These are phyloP conservation scores for Kalmusia sp. DNA, from an alignment of 2,329 filamentous ascomycete genomes.

Conservation along the genomic window DNA sequence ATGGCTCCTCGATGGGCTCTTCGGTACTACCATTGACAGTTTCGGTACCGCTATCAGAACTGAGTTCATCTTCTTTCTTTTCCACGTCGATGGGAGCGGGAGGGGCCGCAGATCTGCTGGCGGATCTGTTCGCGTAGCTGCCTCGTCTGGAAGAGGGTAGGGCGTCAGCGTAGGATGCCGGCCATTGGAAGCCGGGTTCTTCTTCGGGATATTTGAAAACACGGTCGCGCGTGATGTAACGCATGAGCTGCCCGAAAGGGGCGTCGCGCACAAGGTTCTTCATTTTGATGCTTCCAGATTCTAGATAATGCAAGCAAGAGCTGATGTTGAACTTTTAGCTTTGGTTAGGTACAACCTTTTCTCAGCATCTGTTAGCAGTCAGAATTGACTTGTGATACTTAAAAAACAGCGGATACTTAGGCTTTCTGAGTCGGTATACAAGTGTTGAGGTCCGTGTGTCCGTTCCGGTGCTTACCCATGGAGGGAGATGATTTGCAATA, in stretches of 20 bases:
- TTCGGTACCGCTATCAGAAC: not conserved
- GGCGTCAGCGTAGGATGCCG: conserved; percentile 6
- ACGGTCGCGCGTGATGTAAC: conserved; percentile 51
- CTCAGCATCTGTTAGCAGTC: too few relatives aligned
- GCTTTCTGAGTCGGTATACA: too few relatives aligned
- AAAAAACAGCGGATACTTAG: too few relatives aligned
- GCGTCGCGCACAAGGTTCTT: conserved; percentile 52
- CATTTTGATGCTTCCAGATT: conserved; percentile 27
- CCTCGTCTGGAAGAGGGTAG: not conserved
- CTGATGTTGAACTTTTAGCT: too few relatives aligned
- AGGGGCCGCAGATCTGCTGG: not conserved
- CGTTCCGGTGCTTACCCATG: too few relatives aligned
- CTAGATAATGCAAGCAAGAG: too few relatives aligned
- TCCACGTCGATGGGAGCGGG: not conserved
- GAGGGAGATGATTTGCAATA: too few relatives aligned
- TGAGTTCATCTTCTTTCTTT: not conserved
- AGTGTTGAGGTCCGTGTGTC: too few relatives aligned
- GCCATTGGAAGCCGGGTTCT: conserved; percentile 25
- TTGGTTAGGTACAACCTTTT: too few relatives aligned
- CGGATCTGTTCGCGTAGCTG: not conserved
- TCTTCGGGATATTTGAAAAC: conserved; percentile 56
- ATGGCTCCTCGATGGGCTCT: not conserved
- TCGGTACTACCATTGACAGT: not conserved
- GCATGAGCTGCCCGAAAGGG: conserved; percentile 55
- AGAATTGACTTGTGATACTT: too few relatives aligned